Conservation (phyloP, 2,329 filamentous ascomycete genomes). For the Monascus ruber region DNA sequence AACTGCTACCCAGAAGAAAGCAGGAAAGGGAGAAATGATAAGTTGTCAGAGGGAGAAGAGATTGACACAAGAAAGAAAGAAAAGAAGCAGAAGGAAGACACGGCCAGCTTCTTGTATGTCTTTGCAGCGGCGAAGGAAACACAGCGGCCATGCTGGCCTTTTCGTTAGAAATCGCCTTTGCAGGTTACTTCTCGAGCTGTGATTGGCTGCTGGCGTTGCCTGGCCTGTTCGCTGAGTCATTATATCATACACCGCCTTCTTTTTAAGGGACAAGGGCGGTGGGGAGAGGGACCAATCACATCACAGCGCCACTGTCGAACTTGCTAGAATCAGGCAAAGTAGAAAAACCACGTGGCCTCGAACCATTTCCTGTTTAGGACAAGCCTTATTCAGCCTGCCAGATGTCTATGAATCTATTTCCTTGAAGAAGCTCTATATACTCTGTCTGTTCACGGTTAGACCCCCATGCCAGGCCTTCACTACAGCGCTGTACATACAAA, state of each 20-base stretch:
- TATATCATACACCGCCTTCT: slow-evolving; percentile 11
- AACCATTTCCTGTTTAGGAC: too few species aligned
- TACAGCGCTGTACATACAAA: too few species aligned
- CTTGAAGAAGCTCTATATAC: too few species aligned
- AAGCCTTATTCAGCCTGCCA: too few species aligned
- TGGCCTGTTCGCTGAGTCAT: slow-evolving; percentile 18
- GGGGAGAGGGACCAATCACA: slow-evolving; percentile 2
- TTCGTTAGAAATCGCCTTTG: slow-evolving; percentile 18
- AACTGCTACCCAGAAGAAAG: slow-evolving; percentile 1
- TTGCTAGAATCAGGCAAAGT: slow-evolving; percentile 17
- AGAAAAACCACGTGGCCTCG: not conserved
- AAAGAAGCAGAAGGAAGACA: slow-evolving; percentile 4
- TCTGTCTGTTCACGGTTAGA: too few species aligned
- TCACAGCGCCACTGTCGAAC: slow-evolving; percentile 16
- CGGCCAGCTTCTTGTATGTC: slow-evolving; percentile 21
- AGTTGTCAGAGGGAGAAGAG: not conserved
- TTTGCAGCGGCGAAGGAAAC: slow-evolving; percentile 14
- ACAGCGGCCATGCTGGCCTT: slow-evolving; percentile 35
- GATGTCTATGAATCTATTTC: too few species aligned
- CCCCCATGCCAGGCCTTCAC: too few species aligned
- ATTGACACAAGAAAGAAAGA: slow-evolving; percentile 5
- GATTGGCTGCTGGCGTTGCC: slow-evolving; percentile 20
- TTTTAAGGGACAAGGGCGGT: slow-evolving; percentile 7
- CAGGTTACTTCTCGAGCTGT: slow-evolving; percentile 27
- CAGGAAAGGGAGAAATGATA: slow-evolving; percentile 5